These are phyloP conservation scores for Pichiaceae sp. DNA, from an alignment of 1,139 yeast genomes.

Conservation along the genomic window DNA sequence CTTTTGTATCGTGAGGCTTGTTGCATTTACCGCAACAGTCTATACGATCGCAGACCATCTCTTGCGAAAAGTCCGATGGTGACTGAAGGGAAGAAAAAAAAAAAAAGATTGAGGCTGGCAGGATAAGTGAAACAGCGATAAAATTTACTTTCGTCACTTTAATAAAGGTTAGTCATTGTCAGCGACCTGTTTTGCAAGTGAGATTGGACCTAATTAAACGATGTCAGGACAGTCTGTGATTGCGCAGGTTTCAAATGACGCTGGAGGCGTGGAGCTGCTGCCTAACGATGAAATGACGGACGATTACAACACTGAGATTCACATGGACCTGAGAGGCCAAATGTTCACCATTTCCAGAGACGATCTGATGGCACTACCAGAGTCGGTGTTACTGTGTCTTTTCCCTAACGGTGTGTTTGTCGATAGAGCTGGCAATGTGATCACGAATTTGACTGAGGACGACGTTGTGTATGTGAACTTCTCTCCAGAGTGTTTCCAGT, in stretches of 20 bases:
- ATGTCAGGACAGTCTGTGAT: constrained; percentile 43
- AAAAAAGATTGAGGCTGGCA: background rate
- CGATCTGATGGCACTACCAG: constrained; percentile 86
- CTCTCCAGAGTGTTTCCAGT: constrained; percentile 78
- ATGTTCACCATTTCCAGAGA: constrained; percentile 71
- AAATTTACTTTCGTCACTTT: background rate
- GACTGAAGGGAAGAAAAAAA: background rate
- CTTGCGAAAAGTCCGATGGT: background rate
- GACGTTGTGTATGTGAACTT: constrained; percentile 77
- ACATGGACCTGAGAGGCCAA: constrained; percentile 56
- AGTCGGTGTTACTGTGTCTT: constrained; percentile 74
- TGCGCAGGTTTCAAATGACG: constrained; percentile 45
- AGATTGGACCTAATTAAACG: no score
- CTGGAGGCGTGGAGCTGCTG: constrained; percentile 19
- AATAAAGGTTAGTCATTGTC: no score
- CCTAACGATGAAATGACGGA: constrained; percentile 26
- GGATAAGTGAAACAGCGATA: no score
- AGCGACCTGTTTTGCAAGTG: background rate
- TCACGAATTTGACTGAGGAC: constrained; percentile 65
- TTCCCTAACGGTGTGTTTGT: constrained; percentile 88
- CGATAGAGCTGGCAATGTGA: constrained; percentile 67
- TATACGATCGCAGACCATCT: background rate
- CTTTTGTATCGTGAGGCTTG: background rate
- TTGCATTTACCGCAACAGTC: background rate
- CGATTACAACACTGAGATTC: constrained; percentile 57